Conservation (phyloP, 179 eudicot species). For the Nepenthes alata region DNA sequence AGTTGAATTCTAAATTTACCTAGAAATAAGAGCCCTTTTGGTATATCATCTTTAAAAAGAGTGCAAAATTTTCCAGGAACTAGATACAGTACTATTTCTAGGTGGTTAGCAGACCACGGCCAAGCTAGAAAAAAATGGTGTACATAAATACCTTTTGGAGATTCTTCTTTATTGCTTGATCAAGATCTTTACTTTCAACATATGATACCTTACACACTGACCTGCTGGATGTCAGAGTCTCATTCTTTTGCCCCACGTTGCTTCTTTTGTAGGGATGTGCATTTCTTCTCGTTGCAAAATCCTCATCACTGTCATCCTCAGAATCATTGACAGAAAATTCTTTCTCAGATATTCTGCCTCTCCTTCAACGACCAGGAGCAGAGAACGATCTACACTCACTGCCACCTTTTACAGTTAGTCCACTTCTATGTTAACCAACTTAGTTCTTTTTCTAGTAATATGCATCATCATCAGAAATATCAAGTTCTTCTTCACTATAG, state of each 20-base stretch:
- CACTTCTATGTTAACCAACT: constrained; percentile 43
- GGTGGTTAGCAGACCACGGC: not conserved
- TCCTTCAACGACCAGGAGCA: constrained; percentile 38
- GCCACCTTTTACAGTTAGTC: constrained; percentile 32
- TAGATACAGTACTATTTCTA: no score
- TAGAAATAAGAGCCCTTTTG: no score
- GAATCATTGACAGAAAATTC: constrained; percentile 68
- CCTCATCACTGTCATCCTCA: constrained; percentile 62
- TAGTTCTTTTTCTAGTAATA: constrained; percentile 38
- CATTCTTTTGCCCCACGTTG: constrained; percentile 42
- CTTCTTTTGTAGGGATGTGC: constrained; percentile 32
- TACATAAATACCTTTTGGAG: constrained; percentile 51
- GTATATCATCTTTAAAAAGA: no score
- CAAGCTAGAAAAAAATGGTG: not conserved
- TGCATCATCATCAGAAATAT: constrained; percentile 59
- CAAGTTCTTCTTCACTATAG: constrained; percentile 62
- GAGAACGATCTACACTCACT: constrained; percentile 38
- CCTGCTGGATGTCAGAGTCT: constrained; percentile 67
- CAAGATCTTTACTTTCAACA: constrained; percentile 92
- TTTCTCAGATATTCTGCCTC: constrained; percentile 55
- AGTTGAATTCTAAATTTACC: no score
- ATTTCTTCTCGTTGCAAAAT: constrained; percentile 38
- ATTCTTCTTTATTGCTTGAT: constrained; percentile 62
- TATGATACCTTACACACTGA: constrained; percentile 84
- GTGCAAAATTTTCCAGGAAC: no score